Percentiles rank a stretch among this genome's conserved stretches.
These are phyloP conservation scores for Sherardia arvensis DNA, from an alignment of 257 asterid species.

Conservation along the genomic window DNA sequence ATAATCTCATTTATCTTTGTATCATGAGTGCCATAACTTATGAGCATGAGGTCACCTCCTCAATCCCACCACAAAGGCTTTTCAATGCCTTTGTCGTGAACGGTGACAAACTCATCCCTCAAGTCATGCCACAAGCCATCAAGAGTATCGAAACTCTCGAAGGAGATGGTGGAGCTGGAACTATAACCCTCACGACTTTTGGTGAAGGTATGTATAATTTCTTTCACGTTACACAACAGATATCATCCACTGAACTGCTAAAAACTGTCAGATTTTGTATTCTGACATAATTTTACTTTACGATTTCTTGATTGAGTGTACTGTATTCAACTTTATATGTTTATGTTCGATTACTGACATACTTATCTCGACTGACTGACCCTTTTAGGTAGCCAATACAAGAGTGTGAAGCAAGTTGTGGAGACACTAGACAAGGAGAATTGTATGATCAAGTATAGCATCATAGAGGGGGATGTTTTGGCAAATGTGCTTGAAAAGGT, in stretches of 20 bases:
- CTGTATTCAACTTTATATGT: too few species aligned
- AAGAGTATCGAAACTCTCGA: constrained; percentile 19
- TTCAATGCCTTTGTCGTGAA: constrained; percentile 29
- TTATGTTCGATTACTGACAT: too few species aligned
- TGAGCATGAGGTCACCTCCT: constrained; percentile 14
- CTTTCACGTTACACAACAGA: too few species aligned
- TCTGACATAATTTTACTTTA: too few species aligned
- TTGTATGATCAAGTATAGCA: constrained; percentile 20
- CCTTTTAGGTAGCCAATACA: constrained; percentile 15
- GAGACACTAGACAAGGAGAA: constrained; percentile 23
- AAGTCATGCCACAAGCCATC: constrained; percentile 27
- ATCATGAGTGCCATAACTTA: neutral
- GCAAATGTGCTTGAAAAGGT: constrained; percentile 22
- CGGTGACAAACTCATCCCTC: constrained; percentile 24
- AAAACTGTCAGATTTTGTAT: too few species aligned
- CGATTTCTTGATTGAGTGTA: too few species aligned
- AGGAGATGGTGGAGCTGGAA: constrained; percentile 35
- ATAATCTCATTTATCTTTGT: neutral
- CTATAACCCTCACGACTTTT: constrained; percentile 19
- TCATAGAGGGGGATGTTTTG: constrained; percentile 29
- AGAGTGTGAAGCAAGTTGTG: constrained; percentile 27
- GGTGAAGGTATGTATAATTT: constrained; percentile 20
- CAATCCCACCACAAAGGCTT: constrained; percentile 22
- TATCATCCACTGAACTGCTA: too few species aligned
- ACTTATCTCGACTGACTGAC: too few species aligned